These are phyloP conservation scores for Aspergillus bridgeri DNA, from an alignment of 495 filamentous ascomycete genomes.

Conservation along the genomic window DNA sequence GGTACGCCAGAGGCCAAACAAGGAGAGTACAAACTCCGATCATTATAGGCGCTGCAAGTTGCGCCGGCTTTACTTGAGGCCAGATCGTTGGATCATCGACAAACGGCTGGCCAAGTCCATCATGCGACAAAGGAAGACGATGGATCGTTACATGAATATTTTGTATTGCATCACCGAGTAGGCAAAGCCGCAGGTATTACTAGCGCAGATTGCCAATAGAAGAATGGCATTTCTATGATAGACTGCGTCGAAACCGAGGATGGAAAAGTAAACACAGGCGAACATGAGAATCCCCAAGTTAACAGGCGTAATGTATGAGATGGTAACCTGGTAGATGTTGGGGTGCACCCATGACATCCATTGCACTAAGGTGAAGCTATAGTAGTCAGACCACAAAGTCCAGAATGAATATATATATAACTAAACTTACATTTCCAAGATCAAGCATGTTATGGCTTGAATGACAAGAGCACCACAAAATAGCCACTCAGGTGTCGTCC, in stretches of 20 bases:
- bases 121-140: not conserved
- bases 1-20: conserved; percentile 16
- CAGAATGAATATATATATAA: too few relatives aligned
- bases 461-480: not conserved
- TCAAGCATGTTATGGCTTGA: not conserved
- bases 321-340: conserved; percentile 15
- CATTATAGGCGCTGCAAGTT: conserved; percentile 14
- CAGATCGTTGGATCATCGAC: conserved; percentile 19
- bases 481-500: not conserved
- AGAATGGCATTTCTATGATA: conserved; percentile 23
- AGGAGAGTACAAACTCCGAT: conserved; percentile 14
- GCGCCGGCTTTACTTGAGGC: conserved; percentile 11
- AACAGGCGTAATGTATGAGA: conserved; percentile 17
- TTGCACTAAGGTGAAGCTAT: conserved; percentile 17
- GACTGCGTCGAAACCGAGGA: conserved; percentile 20
- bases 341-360: conserved; percentile 22
- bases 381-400: not conserved
- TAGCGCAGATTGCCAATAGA: conserved; percentile 23
- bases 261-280: conserved; percentile 14
- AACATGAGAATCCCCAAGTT: conserved; percentile 20
- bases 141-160: conserved; percentile 3
- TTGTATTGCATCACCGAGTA: conserved; percentile 18
- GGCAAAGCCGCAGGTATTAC: conserved; percentile 17
- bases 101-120: conserved; percentile 5
- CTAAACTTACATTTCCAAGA: not conserved